Evolutionary conservation across 2,329 filamentous ascomycete species (phyloP), one percentile per base, ranked within the genome.

Genomic region (Ophiostoma sp.): DNA sequence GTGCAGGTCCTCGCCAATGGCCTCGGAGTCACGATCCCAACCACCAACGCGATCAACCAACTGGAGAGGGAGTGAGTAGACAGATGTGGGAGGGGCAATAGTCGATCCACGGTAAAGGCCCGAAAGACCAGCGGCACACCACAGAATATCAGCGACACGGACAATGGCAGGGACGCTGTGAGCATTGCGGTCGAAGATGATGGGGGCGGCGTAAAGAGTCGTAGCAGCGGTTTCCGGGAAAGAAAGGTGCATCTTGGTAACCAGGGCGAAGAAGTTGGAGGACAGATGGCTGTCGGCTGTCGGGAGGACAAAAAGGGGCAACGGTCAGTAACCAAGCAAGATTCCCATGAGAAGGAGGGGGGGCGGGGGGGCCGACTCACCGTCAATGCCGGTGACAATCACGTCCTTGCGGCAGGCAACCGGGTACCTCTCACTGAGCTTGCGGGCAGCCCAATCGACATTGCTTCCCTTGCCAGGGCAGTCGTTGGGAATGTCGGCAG

Each of bases 401-500:
- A 92, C 88, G 78, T 92, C 87, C 76, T 87, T 88, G 74, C 89
- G 84, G 76, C 82, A 77, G 8, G 79, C 79, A 73, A 87, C 82
- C 5, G 85, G 79, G 77, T 92, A 92, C 77, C 86, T 89, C 77
- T 87, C 86, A 79, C 89, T 90, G 70, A 91, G 84, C 79, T 90
- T 89, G 76, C 87, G 87, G 11, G 90, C 91, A 22, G 90, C 90
- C 89, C 91, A 93, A 70, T 88, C 88, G 74, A 92, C 86, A 80
- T 93, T 93, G 83, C 91, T 93, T 76, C 91, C 91, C 79, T 93
- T 93, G 73, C 91, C 91, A 71, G 91, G 89, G 69, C 91, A 88
- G 79, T 93, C 91, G 15, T 89, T 89, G 3, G 87, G 86, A 70
- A 93, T 88, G 72, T 89, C 88, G 28, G 85, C 82, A 0, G 91